phyloP scores from a whole-genome alignment of 805 yeast species.

The Yamadazyma phyllophila region DNA sequence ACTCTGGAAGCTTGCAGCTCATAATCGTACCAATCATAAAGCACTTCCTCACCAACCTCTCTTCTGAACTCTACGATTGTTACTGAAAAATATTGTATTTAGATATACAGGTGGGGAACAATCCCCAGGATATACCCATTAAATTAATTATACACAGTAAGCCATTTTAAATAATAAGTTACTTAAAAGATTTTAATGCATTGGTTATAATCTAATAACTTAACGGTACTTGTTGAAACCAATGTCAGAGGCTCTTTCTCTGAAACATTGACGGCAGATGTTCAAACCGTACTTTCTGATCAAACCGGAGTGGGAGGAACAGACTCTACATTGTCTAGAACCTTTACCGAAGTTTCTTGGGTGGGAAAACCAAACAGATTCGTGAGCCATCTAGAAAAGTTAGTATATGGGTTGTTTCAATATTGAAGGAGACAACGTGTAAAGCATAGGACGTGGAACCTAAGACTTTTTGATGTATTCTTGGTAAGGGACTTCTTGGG shows the following conservation, averaged over 20 bases:
- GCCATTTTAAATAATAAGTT: conserved; percentile 12
- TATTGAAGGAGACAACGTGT: not conserved
- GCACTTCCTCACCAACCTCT: no score
- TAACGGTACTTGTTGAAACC: conserved; percentile 99
- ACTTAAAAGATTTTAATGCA: conserved; percentile 11
- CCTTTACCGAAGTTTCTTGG: conserved; percentile 99
- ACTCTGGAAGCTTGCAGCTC: no score
- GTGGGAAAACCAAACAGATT: conserved; percentile 99
- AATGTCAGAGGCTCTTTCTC: conserved; percentile 98
- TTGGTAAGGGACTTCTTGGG: not conserved
- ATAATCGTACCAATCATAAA: no score
- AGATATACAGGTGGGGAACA: conserved; percentile 1
- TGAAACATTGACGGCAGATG: conserved; percentile 99
- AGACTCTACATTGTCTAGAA: conserved; percentile 99
- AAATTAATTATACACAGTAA: conserved; percentile 17
- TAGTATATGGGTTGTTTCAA: conserved; percentile 23
- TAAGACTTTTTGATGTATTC: no score
- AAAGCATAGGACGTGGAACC: not conserved
- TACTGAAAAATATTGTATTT: conserved; percentile 3
- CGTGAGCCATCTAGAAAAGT: conserved; percentile 91
- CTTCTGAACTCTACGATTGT: not conserved
- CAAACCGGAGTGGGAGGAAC: conserved; percentile 98
- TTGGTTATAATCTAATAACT: conserved; percentile 22
- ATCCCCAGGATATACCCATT: conserved; percentile 3
- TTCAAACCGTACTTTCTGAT: conserved; percentile 99